Evolutionary conservation across 176 grass and related monocot species (phyloP).

Genomic region (Rhipidocladum racemiflorum): DNA sequence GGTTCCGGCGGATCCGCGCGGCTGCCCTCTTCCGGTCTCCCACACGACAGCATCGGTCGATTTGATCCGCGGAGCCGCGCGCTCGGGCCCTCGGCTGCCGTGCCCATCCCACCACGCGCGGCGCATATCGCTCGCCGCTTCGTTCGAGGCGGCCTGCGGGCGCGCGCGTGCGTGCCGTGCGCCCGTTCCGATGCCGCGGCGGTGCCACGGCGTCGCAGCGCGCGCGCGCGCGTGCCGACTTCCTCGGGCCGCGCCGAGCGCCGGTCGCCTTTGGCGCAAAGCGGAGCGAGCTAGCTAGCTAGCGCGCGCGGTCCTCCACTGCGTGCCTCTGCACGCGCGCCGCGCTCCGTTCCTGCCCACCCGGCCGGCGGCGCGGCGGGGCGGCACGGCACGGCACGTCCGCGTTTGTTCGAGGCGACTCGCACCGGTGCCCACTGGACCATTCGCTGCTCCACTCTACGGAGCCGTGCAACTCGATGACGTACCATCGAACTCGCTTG

Average conservation of each 20-base stretch:
- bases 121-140: neutral
- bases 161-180: neutral
- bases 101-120: neutral
- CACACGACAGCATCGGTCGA: neutral
- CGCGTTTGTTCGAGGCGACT: neutral
- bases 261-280: neutral
- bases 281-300: neutral
- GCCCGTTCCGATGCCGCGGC: neutral
- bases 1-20: neutral
- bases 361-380: neutral
- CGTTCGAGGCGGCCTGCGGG: neutral
- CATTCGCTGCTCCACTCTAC: neutral
- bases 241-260: neutral
- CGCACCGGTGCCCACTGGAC: neutral
- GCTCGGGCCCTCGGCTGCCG: neutral
- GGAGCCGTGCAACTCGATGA: neutral
- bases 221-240: neutral
- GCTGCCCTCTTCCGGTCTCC: neutral
- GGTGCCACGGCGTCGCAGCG: neutral
- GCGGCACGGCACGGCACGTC: neutral
- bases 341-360: neutral
- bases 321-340: neutral
- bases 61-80: neutral
- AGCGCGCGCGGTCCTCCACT: neutral
- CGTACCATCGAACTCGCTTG: too few species aligned